phyloP scores from a whole-genome alignment of 306 rosid species.

The Dalbergia cultrata region DNA sequence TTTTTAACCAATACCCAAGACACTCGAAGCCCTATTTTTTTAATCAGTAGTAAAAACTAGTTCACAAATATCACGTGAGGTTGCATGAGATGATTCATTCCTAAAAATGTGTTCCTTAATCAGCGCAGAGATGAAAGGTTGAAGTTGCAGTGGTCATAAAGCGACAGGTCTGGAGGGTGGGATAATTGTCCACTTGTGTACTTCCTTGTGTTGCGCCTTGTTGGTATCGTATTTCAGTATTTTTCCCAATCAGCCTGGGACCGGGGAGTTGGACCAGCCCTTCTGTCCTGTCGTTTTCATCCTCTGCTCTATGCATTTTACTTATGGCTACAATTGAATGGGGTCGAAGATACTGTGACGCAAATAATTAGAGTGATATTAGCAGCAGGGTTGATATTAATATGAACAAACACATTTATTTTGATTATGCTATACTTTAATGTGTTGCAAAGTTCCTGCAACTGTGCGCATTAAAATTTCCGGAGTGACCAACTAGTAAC shows the following conservation, averaged over 20 bases:
- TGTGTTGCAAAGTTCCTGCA: neutral
- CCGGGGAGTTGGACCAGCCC: neutral
- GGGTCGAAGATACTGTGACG: neutral
- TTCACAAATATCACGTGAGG: too few relatives aligned
- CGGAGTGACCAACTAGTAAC: slow-evolving; percentile 17
- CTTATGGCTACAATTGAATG: neutral
- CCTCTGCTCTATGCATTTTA: neutral
- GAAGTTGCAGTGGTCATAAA: neutral
- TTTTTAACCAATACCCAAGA: too few relatives aligned
- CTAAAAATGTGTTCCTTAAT: slow-evolving; percentile 13
- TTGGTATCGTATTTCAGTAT: neutral
- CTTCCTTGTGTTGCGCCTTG: neutral
- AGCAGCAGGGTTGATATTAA: neutral
- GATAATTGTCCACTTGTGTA: slow-evolving; percentile 19
- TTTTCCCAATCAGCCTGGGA: neutral
- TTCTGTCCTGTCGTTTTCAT: neutral
- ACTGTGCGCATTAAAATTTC: neutral
- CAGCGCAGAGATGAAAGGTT: slow-evolving; percentile 4
- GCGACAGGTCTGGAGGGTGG: neutral
- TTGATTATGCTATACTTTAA: neutral
- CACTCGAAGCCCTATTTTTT: too few relatives aligned
- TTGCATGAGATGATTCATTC: too few relatives aligned
- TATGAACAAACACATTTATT: neutral
- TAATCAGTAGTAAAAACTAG: too few relatives aligned
- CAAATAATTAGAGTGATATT: neutral